Conservation (phyloP, 371 early-diverging fungal genomes). For the Haplosporangium sp. region DNA sequence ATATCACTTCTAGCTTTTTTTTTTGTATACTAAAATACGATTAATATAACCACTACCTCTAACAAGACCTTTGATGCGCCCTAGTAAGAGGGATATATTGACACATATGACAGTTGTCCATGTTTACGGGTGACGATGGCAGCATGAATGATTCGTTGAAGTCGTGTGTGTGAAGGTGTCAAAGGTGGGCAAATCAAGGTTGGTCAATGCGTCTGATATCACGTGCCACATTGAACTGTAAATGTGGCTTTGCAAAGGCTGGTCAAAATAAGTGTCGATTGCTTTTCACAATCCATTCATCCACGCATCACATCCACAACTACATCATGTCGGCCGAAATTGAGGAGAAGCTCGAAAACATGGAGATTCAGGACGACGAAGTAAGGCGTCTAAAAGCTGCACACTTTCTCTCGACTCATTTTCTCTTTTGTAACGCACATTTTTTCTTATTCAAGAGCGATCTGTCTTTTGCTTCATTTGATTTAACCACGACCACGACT, state of each 20-base stretch:
- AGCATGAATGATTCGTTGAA: no score
- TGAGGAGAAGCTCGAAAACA: constrained; percentile 51
- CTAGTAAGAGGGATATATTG: not conserved
- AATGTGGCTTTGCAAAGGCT: constrained; percentile 1
- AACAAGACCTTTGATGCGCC: no score
- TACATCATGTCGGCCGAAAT: constrained; percentile 48
- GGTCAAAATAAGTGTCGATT: constrained; percentile 15
- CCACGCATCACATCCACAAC: constrained; percentile 20
- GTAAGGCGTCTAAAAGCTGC: constrained; percentile 16
- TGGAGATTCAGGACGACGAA: constrained; percentile 50
- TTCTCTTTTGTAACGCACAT: no score
- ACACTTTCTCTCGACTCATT: no score
- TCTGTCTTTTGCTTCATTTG: not conserved
- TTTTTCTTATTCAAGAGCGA: not conserved
- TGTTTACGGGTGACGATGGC: not conserved
- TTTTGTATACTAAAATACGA: no score
- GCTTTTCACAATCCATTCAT: constrained; percentile 1
- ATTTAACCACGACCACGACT: no score
- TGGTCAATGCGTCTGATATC: not conserved
- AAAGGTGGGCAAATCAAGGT: no score
- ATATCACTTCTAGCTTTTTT: not conserved
- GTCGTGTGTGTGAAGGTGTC: not conserved
- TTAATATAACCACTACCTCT: no score
- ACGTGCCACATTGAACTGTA: constrained; percentile 3
- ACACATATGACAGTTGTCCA: not conserved